phyloP scores from a whole-genome alignment of 495 filamentous ascomycete genomes.

The Usnea hakonensis region DNA sequence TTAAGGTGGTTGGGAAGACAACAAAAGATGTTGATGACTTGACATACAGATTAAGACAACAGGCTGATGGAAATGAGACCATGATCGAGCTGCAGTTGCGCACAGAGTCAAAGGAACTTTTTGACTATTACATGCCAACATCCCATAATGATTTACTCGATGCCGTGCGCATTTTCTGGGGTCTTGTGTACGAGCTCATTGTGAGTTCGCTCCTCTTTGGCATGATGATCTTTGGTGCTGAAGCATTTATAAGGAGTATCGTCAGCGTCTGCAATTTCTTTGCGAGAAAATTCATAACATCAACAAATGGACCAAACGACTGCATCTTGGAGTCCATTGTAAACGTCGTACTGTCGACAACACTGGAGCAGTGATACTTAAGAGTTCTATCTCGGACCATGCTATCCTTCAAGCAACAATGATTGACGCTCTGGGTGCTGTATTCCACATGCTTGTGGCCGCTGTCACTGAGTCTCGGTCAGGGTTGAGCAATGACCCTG shows the following conservation, averaged over 20 bases:
- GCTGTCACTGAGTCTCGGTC: background rate
- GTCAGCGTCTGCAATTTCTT: no score
- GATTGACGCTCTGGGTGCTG: constrained; percentile 14
- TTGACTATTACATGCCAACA: background rate
- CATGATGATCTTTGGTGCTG: background rate
- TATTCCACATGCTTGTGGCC: constrained; percentile 11
- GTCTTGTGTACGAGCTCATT: background rate
- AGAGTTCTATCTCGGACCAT: background rate
- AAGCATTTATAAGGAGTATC: no score
- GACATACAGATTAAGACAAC: no score
- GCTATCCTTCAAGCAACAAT: constrained; percentile 13
- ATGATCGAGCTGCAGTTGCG: background rate
- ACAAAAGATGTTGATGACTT: no score
- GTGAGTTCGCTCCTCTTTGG: background rate
- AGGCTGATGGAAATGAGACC: no score
- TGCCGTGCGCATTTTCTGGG: constrained; percentile 1
- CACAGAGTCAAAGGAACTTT: background rate
- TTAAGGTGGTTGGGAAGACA: no score
- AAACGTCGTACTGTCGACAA: background rate
- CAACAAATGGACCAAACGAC: background rate
- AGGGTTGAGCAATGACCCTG: background rate
- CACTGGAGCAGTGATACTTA: no score
- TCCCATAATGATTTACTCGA: background rate
- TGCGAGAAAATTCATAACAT: no score
- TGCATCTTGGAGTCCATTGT: constrained; percentile 15